These are phyloP conservation scores for Rubus idaeus DNA, from an alignment of 306 rosid species.

Conservation along the genomic window DNA sequence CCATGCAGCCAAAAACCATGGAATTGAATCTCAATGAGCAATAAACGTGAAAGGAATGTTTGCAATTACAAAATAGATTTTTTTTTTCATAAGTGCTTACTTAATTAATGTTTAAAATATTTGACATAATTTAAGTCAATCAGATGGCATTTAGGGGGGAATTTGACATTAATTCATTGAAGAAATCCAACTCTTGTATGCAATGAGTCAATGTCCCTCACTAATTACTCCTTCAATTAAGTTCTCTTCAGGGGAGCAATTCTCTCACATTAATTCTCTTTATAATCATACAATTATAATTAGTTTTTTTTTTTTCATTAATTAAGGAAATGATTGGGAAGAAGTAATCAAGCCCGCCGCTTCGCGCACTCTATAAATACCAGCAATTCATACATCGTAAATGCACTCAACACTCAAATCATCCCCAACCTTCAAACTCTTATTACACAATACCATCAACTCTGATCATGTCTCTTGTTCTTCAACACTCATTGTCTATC, in stretches of 20 bases:
- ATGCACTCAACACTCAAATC: background rate
- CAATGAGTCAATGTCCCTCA: background rate
- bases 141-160: no score
- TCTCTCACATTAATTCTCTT: background rate
- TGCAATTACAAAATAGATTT: background rate
- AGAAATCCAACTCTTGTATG: no score
- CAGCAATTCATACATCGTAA: background rate
- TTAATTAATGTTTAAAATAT: no score
- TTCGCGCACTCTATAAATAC: constrained; percentile 31
- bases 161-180: no score
- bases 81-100: no score
- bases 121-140: no score
- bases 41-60: background rate
- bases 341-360: background rate
- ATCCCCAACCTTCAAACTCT: background rate
- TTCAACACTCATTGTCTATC: background rate
- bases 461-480: constrained; percentile 18
- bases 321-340: background rate
- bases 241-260: background rate
- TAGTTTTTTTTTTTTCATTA: no score
- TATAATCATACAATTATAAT: background rate
- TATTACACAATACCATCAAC: background rate
- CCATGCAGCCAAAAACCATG: background rate
- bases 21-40: background rate
- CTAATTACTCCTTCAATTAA: background rate